These are phyloP conservation scores for Capsicum chinense DNA, from an alignment of 257 asterid species.

Conservation along the genomic window DNA sequence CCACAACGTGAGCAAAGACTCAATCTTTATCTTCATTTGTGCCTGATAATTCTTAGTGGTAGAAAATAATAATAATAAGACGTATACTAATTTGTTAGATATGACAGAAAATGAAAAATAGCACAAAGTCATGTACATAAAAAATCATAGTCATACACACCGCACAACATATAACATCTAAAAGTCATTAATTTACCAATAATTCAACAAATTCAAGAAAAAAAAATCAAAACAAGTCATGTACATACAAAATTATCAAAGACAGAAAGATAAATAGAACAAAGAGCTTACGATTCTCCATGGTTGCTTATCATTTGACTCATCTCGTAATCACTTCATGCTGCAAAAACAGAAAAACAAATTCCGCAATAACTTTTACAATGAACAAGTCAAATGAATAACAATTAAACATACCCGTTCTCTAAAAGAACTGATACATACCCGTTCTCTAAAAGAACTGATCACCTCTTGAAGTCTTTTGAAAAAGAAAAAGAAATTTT, in stretches of 20 bases:
- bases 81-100: not conserved
- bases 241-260: not conserved
- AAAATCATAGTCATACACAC: slow-evolving; percentile 28
- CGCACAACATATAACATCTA: slow-evolving; percentile 17
- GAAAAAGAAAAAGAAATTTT: too few relatives aligned
- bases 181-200: slow-evolving; percentile 37
- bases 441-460: slow-evolving; percentile 36
- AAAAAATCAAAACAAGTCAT: slow-evolving; percentile 6
- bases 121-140: too few relatives aligned
- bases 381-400: not conserved
- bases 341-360: slow-evolving; percentile 31
- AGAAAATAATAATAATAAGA: too few relatives aligned
- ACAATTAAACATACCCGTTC: not conserved
- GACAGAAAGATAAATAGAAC: not conserved
- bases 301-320: slow-evolving; percentile 48
- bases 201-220: slow-evolving; percentile 22
- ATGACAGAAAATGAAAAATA: not conserved
- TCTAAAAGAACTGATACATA: slow-evolving; percentile 34
- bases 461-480: slow-evolving; percentile 33
- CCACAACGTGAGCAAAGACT: slow-evolving; percentile 40
- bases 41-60: not conserved
- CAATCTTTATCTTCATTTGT: slow-evolving; percentile 33
- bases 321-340: slow-evolving; percentile 51
- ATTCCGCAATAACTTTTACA: slow-evolving; percentile 28
- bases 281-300: slow-evolving; percentile 59